These are phyloP conservation scores for Pseudogymnoascus sp. DNA, from an alignment of 2,329 filamentous ascomycete species.

Conservation along the genomic window DNA sequence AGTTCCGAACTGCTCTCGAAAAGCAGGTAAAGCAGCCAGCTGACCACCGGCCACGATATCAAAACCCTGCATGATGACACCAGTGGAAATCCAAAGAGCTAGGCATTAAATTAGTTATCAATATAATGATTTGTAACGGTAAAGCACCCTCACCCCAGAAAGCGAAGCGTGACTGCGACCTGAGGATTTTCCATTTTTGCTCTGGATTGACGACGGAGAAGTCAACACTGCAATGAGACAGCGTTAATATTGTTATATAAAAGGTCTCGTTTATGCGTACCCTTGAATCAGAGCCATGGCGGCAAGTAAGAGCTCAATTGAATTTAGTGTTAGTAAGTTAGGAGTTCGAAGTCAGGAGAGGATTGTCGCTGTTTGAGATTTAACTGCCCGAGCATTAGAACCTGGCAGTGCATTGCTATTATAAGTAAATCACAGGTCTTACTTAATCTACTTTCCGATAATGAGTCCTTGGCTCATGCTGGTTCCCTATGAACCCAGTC, in stretches of 20 bases:
- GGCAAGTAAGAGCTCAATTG: not conserved
- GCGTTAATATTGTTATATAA: not conserved
- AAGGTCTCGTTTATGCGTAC: not conserved
- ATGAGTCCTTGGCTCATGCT: not conserved
- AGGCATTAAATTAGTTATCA: not conserved
- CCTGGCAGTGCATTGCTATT: not conserved
- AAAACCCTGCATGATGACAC: conserved; percentile 28
- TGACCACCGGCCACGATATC: conserved; percentile 23
- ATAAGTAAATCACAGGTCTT: not conserved
- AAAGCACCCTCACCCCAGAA: conserved; percentile 23
- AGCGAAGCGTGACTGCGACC: conserved; percentile 21
- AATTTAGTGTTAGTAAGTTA: not conserved
- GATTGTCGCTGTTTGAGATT: not conserved
- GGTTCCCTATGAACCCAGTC: not conserved
- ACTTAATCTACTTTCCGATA: not conserved
- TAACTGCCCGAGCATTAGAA: not conserved
- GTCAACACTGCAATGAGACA: conserved; percentile 16
- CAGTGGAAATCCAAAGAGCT: conserved; percentile 27
- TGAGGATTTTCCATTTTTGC: conserved; percentile 28
- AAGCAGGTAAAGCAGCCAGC: conserved; percentile 23
- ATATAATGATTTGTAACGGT: not conserved
- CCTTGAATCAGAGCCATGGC: conserved; percentile 1
- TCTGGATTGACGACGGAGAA: conserved; percentile 22
- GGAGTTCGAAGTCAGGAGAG: not conserved
- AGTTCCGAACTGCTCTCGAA: conserved; percentile 19